These are phyloP conservation scores for Lumnitzera racemosa DNA, from an alignment of 345 rosid genomes.

Conservation along the genomic window DNA sequence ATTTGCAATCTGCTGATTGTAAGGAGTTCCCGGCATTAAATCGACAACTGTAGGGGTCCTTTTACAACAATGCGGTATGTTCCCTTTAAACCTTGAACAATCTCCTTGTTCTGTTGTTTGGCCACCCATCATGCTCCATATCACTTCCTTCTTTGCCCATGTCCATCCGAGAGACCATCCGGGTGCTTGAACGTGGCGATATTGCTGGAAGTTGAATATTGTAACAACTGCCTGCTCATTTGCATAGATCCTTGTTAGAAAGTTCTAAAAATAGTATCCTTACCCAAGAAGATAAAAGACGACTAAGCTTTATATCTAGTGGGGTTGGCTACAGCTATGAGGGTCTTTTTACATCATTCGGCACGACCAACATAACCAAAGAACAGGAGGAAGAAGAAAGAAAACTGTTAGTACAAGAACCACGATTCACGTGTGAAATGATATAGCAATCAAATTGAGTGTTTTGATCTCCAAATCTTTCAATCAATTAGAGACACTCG, in stretches of 20 bases:
- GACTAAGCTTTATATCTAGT: not conserved
- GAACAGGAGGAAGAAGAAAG: not conserved
- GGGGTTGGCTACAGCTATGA: not conserved
- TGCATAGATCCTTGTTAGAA: conserved; percentile 5
- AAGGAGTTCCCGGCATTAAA: conserved; percentile 75
- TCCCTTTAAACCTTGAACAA: conserved; percentile 76
- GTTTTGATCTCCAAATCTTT: too few species aligned
- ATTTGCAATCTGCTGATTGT: conserved; percentile 57
- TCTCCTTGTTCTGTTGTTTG: conserved; percentile 88
- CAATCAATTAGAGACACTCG: too few species aligned
- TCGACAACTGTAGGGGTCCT: conserved; percentile 68
- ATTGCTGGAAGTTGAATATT: conserved; percentile 74
- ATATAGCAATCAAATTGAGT: too few species aligned
- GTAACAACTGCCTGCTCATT: conserved; percentile 61
- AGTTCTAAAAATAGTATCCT: not conserved
- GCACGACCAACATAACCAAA: not conserved
- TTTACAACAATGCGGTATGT: conserved; percentile 81
- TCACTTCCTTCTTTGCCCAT: conserved; percentile 78
- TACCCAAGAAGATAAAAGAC: not conserved
- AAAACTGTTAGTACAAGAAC: too few species aligned
- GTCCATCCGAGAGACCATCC: conserved; percentile 88
- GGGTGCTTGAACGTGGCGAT: conserved; percentile 74
- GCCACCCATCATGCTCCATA: conserved; percentile 73
- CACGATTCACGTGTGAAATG: too few species aligned
- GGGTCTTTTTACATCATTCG: too few species aligned